A percentile compares a stretch with the other conserved stretches of the same genome.
Conservation (phyloP, 2,329 filamentous ascomycete species). For the Trichoderma sp. region DNA sequence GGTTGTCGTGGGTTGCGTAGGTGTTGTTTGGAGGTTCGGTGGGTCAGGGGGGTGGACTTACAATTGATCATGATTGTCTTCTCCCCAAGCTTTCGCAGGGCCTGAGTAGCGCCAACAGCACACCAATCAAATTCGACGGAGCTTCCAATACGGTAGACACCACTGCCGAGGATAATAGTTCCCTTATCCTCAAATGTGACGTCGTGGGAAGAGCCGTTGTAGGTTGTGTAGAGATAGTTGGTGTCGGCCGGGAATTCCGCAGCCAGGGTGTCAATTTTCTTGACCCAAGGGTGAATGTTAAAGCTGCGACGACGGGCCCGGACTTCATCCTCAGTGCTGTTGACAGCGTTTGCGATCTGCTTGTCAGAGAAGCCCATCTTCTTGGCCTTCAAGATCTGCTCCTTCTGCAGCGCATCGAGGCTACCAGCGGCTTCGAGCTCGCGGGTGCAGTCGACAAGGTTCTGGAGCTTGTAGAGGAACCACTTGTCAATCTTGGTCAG, state of each 20-base stretch:
- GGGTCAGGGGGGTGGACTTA: slow-evolving; percentile 42
- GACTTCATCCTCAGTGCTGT: slow-evolving; percentile 85
- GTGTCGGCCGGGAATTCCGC: slow-evolving; percentile 95
- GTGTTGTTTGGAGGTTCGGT: too few relatives aligned
- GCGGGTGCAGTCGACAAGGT: slow-evolving; percentile 87
- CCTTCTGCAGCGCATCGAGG: slow-evolving; percentile 82
- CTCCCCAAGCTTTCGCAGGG: slow-evolving; percentile 82
- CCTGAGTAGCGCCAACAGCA: slow-evolving; percentile 84
- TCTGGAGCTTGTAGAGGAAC: slow-evolving; percentile 98
- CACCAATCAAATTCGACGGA: slow-evolving; percentile 99
- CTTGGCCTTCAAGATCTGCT: slow-evolving; percentile 88
- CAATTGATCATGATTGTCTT: slow-evolving; percentile 97
- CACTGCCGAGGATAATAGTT: slow-evolving; percentile 84
- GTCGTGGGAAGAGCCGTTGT: slow-evolving; percentile 93
- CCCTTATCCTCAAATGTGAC: slow-evolving; percentile 93
- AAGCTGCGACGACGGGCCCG: slow-evolving; percentile 82
- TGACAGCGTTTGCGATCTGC: slow-evolving; percentile 87
- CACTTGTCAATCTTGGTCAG: slow-evolving; percentile 99
- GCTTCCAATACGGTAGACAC: slow-evolving; percentile 96
- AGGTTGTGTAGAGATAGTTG: slow-evolving; percentile 97
- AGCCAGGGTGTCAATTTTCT: slow-evolving; percentile 96
- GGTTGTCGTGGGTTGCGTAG: too few relatives aligned
- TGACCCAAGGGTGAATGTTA: slow-evolving; percentile 91
- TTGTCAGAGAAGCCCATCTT: slow-evolving; percentile 97
- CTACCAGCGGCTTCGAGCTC: slow-evolving; percentile 84